These are phyloP conservation scores for Hypoxylon sp. DNA, from an alignment of 2,329 filamentous ascomycete genomes.

Conservation along the genomic window DNA sequence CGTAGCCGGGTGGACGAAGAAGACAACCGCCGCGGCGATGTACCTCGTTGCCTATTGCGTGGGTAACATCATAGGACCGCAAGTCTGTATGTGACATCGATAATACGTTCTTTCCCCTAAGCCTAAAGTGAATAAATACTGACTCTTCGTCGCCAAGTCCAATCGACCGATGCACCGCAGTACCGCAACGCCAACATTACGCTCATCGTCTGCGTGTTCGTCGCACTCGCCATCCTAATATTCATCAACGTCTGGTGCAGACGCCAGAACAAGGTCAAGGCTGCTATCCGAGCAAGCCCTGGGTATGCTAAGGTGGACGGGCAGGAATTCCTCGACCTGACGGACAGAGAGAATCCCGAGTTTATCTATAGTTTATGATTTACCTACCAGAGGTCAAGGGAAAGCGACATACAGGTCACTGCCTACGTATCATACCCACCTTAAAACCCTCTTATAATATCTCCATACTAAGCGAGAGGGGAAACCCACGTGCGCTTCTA, in stretches of 20 bases:
- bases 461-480: background rate
- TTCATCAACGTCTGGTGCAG: slow-evolving; percentile 74
- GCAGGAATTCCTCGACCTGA: slow-evolving; percentile 75
- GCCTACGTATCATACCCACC: background rate
- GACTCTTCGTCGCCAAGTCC: slow-evolving; percentile 50
- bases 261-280: slow-evolving; percentile 70
- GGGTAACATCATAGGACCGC: slow-evolving; percentile 65
- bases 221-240: slow-evolving; percentile 64
- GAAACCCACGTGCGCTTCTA: background rate
- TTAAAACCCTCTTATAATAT: background rate
- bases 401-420: background rate
- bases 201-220: slow-evolving; percentile 69
- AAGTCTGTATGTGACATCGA: slow-evolving; percentile 55
- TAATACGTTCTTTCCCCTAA: background rate
- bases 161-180: slow-evolving; percentile 65
- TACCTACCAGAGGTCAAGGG: background rate
- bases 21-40: slow-evolving; percentile 67
- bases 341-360: slow-evolving; percentile 73
- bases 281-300: slow-evolving; percentile 60
- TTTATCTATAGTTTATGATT: slow-evolving; percentile 68
- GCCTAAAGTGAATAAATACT: background rate
- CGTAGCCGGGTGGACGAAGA: slow-evolving; percentile 68
- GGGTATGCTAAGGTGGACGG: slow-evolving; percentile 72
- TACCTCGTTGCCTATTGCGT: slow-evolving; percentile 64
- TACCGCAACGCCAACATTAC: slow-evolving; percentile 74